A percentile compares a stretch with the other conserved stretches of the same genome.
Conservation (phyloP, 2,329 filamentous ascomycete genomes). For the Exophiala aquamarina region DNA sequence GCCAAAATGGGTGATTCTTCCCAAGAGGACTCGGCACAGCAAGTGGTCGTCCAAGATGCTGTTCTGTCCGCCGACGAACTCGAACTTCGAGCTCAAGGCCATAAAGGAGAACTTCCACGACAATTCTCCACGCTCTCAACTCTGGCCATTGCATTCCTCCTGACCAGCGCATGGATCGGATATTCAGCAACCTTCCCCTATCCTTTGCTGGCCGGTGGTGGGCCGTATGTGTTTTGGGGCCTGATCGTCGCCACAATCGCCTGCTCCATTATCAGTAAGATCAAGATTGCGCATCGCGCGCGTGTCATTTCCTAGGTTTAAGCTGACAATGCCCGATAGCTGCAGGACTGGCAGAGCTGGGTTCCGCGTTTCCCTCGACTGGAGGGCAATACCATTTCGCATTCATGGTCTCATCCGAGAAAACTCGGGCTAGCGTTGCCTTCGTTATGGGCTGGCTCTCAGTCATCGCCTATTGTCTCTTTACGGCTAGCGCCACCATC, state of each 20-base stretch:
- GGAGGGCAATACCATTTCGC: conserved; percentile 36
- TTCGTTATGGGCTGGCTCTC: conserved; percentile 31
- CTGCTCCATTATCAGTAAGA: conserved; percentile 23
- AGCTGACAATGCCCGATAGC: background rate
- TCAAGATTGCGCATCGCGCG: background rate
- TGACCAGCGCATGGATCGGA: conserved; percentile 34
- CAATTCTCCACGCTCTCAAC: conserved; percentile 4
- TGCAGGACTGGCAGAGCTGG: conserved; percentile 27
- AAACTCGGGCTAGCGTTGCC: conserved; percentile 18
- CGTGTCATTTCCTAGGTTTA: background rate
- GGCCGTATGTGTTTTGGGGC: conserved; percentile 27
- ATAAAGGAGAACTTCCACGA: conserved; percentile 4
- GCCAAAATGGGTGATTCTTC: conserved; percentile 7
- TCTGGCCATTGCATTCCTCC: conserved; percentile 15
- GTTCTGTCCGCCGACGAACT: conserved; percentile 1
- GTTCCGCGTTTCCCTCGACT: conserved; percentile 30
- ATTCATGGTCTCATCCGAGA: conserved; percentile 27
- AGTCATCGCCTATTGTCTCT: conserved; percentile 28
- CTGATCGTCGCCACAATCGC: conserved; percentile 26
- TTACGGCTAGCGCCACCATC: conserved; percentile 26
- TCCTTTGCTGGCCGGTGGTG: conserved; percentile 28
- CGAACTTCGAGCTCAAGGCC: conserved; percentile 6
- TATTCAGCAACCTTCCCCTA: conserved; percentile 27
- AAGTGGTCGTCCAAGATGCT: conserved; percentile 3
- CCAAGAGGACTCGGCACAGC: conserved; percentile 5